Evolutionary conservation across 2,329 filamentous ascomycete genomes (phyloP).

Genomic region (Aspergillus fructus): DNA sequence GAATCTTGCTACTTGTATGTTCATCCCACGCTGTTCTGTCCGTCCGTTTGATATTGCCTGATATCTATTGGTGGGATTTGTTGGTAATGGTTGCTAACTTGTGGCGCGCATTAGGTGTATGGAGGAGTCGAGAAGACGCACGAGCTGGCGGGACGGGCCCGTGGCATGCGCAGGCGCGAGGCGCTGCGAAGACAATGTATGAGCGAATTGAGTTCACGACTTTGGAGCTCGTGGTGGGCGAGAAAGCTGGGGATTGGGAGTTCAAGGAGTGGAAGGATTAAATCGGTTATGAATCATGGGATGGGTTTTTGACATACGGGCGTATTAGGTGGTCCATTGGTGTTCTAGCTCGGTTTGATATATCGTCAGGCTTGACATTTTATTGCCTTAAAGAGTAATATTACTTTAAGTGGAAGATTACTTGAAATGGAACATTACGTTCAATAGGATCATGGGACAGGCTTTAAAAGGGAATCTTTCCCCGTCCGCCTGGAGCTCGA

Average conservation of each 20-base stretch:
- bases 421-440: neutral
- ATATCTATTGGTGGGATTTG: neutral
- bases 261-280: slow-evolving; percentile 55
- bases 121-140: slow-evolving; percentile 60
- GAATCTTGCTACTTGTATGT: slow-evolving; percentile 78
- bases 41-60: neutral
- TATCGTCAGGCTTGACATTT: neutral
- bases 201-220: slow-evolving; percentile 69
- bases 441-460: too few relatives aligned
- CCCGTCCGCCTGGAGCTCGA: neutral
- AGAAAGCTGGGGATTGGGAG: slow-evolving; percentile 64
- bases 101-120: slow-evolving; percentile 55
- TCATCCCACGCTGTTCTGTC: neutral
- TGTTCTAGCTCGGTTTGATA: neutral
- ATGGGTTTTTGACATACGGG: neutral
- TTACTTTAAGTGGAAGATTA: neutral
- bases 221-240: slow-evolving; percentile 63
- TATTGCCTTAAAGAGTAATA: neutral
- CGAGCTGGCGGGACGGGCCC: slow-evolving; percentile 59
- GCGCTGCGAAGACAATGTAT: slow-evolving; percentile 49
- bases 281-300: neutral
- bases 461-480: slow-evolving; percentile 2
- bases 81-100: neutral
- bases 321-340: neutral
- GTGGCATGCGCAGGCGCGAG: slow-evolving; percentile 56